Base-by-base conservation (phyloP, 139 green algal genomes). In the Haematococcus lacustris region DNA sequence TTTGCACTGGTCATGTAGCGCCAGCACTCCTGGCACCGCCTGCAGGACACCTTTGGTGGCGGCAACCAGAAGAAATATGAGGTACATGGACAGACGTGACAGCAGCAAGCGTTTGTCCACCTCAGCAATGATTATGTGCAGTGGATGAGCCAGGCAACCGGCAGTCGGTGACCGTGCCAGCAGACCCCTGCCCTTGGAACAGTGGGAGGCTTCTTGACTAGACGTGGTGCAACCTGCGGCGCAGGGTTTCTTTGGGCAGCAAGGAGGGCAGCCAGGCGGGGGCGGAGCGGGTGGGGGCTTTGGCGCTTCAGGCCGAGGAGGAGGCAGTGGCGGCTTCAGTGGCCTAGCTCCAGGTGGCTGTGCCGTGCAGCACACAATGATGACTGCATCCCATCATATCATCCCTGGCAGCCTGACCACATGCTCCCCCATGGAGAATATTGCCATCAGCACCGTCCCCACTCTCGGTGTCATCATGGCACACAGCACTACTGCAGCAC, bases 181-280 rank as follows among this genome's bases (percentile, higher is more conserved):
- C n/a, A n/a, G n/a, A n/a, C n/a, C n/a, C n/a, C n/a, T n/a, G n/a
- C n/a, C n/a, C n/a, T n/a, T n/a, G n/a, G n/a, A n/a, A n/a, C n/a
- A n/a, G n/a, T n/a, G n/a, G n/a, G n/a, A n/a, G n/a, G n/a, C n/a
- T n/a, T n/a, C n/a, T n/a, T n/a, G n/a, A n/a, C n/a, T n/a, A n/a
- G n/a, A n/a, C n/a, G n/a, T n/a, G n/a, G n/a, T n/a, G n/a, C n/a
- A n/a, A n/a, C n/a, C n/a, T n/a, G n/a, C n/a, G n/a, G n/a, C n/a
- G n/a, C 28, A 71, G 66, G 70, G 57, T 25, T 76, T 53, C 39
- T 74, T 74, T n/a, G 62, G 59, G 33, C 60, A 71, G 68, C 47
- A 41, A 39, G 33, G 50, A 66, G 73, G 51, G n/a, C n/a, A n/a
- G n/a, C n/a, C n/a, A n/a, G n/a, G n/a, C n/a, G n/a, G n/a, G n/a